These are phyloP conservation scores for Globisporangium parvum DNA, from an alignment of 352 stramenopile species.

Conservation along the genomic window DNA sequence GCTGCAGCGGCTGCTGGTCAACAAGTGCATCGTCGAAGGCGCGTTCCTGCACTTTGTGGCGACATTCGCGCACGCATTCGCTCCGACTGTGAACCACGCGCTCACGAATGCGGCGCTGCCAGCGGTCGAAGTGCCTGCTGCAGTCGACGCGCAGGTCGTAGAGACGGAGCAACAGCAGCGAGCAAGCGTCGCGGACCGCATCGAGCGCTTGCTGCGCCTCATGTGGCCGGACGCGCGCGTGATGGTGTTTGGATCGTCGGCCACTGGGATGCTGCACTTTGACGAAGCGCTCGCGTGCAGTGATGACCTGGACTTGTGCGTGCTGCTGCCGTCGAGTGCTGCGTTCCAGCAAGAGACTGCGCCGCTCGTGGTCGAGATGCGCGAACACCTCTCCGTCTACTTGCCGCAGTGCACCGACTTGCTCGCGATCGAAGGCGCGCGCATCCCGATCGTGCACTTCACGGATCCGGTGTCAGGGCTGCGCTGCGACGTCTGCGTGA, in stretches of 20 bases:
- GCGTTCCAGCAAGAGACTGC: slow-evolving; percentile 47
- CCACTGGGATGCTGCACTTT: slow-evolving; percentile 32
- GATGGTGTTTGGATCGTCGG: slow-evolving; percentile 62
- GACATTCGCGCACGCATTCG: slow-evolving; percentile 16
- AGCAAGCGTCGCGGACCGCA: slow-evolving; percentile 20
- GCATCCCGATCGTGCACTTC: slow-evolving; percentile 68
- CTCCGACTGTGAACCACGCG: not conserved
- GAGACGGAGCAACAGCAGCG: slow-evolving; percentile 22
- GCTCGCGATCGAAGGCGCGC: slow-evolving; percentile 38
- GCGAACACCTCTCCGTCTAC: slow-evolving; percentile 67
- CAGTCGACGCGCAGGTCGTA: not conserved
- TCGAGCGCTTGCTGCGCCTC: slow-evolving; percentile 39
- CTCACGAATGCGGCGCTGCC: not conserved
- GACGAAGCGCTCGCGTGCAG: not conserved
- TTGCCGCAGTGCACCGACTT: slow-evolving; percentile 18
- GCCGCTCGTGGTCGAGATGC: slow-evolving; percentile 44
- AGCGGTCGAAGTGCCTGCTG: not conserved
- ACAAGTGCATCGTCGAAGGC: slow-evolving; percentile 24
- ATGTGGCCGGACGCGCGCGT: slow-evolving; percentile 68
- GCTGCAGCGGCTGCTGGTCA: slow-evolving; percentile 43
- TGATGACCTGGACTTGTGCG: slow-evolving; percentile 73
- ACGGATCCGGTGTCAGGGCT: slow-evolving; percentile 30
- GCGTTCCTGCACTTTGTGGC: slow-evolving; percentile 38
- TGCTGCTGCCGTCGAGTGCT: slow-evolving; percentile 45
- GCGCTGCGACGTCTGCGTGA: slow-evolving; percentile 70